These are phyloP conservation scores for Didymellaceae sp. DNA, from an alignment of 2,329 filamentous ascomycete genomes.

Conservation along the genomic window DNA sequence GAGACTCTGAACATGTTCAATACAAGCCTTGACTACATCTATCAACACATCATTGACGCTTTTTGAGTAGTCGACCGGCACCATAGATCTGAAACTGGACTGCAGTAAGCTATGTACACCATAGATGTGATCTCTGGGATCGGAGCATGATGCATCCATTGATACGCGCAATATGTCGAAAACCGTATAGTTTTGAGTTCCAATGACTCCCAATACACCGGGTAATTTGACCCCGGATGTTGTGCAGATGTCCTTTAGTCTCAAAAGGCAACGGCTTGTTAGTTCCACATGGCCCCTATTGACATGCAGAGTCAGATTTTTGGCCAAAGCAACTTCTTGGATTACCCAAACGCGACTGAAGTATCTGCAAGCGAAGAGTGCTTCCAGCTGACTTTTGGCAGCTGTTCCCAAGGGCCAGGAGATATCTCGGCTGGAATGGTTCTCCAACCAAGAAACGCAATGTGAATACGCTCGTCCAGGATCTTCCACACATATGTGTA, in stretches of 20 bases:
- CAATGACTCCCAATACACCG: too few species aligned
- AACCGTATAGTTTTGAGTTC: too few species aligned
- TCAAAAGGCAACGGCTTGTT: neutral
- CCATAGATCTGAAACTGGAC: neutral
- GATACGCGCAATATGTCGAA: neutral
- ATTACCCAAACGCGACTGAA: neutral
- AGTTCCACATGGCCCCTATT: neutral
- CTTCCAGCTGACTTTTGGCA: neutral
- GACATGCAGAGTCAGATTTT: neutral
- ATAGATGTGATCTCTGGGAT: neutral
- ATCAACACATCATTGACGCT: neutral
- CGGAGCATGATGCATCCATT: neutral
- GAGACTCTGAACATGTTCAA: neutral
- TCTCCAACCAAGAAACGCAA: too few species aligned
- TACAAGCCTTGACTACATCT: neutral
- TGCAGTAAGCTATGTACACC: neutral
- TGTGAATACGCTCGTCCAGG: too few species aligned
- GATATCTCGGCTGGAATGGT: too few species aligned
- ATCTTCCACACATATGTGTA: neutral
- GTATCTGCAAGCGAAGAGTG: neutral
- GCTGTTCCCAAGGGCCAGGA: neutral
- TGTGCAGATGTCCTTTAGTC: too few species aligned
- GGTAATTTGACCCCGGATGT: too few species aligned
- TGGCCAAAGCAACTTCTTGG: neutral
- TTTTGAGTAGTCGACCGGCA: neutral